Base-by-base conservation (phyloP, 345 rosid species). In the Heritiera littoralis region DNA sequence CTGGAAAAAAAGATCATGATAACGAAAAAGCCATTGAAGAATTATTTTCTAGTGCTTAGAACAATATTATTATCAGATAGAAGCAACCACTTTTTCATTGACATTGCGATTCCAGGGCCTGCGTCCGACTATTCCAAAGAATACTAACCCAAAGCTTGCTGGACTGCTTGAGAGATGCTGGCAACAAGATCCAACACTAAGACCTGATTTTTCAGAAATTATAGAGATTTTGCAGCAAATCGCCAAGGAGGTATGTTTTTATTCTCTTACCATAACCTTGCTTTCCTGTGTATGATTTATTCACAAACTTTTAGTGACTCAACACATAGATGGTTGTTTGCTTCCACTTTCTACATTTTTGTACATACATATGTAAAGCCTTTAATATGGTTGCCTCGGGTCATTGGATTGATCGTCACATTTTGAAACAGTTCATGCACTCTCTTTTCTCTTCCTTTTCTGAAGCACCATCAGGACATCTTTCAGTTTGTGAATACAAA, bases 171-270 rank as follows among this genome's bases (percentile, higher is more conserved):
- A 88, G 84, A 91, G 83, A 84, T 86, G 89, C 79, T 96, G 99
- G 99, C 92, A 92, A 81, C 89, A 93, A 87, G 98, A 96, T 89
- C 94, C 99, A 55, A 80, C 87, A 52, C 49, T 66, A 77, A 92
- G 99, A 85, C 99, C 99, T 9, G 97, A 94, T 81, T 96, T 96
- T 72, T 82, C 95, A 1, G 97, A 93, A 88, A 89, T 92, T 15
- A 88, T 83, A 60, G 92, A 82, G 78, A 87, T 86, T 80, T 88
- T 96, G 59, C 86, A 81, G 80, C 91, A 85, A 85, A 90, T 91
- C 84, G 88, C 88, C 0, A 92, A 91, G 83, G 99, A 93, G 90
- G 99, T 90, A 84, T 80, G 81, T 77, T 64, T 67, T 40, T 70
- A 12, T 49, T 32, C 45, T 28, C 12, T 61, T 8, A 40, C 35